Base-by-base conservation (phyloP, 2,329 filamentous ascomycete species). In the Ascochyta koolunga region DNA sequence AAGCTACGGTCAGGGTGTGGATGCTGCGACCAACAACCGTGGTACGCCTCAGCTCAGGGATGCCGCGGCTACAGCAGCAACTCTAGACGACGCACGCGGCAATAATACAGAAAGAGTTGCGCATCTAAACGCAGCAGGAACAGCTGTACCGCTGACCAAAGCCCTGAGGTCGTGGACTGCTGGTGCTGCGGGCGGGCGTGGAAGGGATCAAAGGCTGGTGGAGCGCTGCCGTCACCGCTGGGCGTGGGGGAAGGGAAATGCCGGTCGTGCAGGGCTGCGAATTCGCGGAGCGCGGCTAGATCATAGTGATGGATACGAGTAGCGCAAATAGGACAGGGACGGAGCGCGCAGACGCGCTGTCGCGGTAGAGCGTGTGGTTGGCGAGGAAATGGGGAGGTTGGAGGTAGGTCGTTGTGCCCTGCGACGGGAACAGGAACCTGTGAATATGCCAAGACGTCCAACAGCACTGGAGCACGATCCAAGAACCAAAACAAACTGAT, bases 351-450 rank as follows among this genome's bases (percentile, higher is more conserved):
- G 60, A 62, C 64, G 69, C 65, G 66, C 56, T 49, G 64, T 59
- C 56, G 64, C 54, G 55, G 58, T 47, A 57, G 39, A 44, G 39
- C 35, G 35, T 49, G 45, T 18, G 40, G 51, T 46, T 45, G 47
- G 58, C 42, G 56, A 54, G 41, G 57, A 61, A 67, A 62, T 62
- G 66, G 63, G 64, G 69, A 68, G 70, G 70, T 66, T 70, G 69
- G 70, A 61, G 56, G 62, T 64, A 61, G 56, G 62, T 64, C 48
- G 63, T 56, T 49, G 24, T 53, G 50, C 52, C 51, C 52, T 43
- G 51, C n/a, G 46, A 50, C 33, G 55, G 61, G 27, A 39, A 49
- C 40, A 42, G 46, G 40, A 45, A 40, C 29, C 45, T 31, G 22
- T 31, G 43, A 47, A 38, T 11, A 31, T 50, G 63, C 69, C 65